Evolutionary conservation across 768 basidiomycete species (phyloP).

Genomic region (Serendipita sp.): DNA sequence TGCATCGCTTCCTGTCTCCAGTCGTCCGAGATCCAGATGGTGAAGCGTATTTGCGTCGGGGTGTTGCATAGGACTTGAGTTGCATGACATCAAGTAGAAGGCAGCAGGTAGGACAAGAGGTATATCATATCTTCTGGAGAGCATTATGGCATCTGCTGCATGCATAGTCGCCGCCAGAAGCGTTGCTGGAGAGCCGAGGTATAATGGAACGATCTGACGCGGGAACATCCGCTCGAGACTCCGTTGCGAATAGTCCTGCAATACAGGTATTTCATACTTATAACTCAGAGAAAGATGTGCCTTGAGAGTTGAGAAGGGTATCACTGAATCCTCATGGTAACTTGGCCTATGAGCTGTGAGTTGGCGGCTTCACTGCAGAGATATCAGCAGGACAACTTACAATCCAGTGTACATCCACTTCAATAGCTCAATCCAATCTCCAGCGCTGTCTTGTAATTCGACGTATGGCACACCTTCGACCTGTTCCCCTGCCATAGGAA

Average conservation of each 20-base stretch:
- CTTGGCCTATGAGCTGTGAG: not conserved
- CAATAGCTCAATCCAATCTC: not conserved
- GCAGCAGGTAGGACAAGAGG: not conserved
- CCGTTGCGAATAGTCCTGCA: not conserved
- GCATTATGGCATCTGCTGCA: not conserved
- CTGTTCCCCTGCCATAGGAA: not conserved
- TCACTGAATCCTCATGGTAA: not conserved
- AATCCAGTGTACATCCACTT: not conserved
- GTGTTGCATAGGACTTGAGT: too few relatives aligned
- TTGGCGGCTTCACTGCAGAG: not conserved
- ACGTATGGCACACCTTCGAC: not conserved
- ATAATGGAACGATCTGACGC: too few relatives aligned
- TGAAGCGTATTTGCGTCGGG: too few relatives aligned
- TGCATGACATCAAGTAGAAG: not conserved
- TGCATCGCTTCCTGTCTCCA: too few relatives aligned
- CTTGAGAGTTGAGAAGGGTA: not conserved
- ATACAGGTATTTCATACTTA: not conserved
- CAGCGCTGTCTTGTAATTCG: not conserved
- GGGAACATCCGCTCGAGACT: not conserved
- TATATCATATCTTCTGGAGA: not conserved
- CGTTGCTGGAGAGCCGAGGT: too few relatives aligned
- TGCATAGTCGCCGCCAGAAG: not conserved
- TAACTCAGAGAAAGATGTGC: not conserved
- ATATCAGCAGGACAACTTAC: not conserved
- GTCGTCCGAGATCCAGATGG: too few relatives aligned